phyloP scores from a whole-genome alignment of 352 stramenopile species.

The Phytopythium kandeliae region DNA sequence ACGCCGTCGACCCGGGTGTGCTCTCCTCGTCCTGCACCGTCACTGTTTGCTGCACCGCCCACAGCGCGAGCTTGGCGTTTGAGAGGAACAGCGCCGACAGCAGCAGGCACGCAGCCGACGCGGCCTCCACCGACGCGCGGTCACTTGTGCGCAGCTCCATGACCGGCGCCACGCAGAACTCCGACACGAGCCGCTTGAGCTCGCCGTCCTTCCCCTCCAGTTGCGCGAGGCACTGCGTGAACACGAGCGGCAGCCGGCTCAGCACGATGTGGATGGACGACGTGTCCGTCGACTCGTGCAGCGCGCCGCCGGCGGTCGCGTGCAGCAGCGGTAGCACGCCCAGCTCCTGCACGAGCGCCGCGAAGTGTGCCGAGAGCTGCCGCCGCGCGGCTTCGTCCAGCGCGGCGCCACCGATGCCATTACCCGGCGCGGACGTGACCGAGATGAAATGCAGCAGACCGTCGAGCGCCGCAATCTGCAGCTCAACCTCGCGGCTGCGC shows the following conservation, averaged over 20 bases:
- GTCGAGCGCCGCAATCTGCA: slow-evolving; percentile 72
- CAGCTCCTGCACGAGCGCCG: slow-evolving; percentile 59
- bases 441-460: slow-evolving; percentile 73
- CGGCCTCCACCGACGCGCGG: slow-evolving; percentile 40
- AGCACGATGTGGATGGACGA: slow-evolving; percentile 43
- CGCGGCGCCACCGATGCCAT: slow-evolving; percentile 15
- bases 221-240: slow-evolving; percentile 78
- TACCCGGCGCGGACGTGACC: slow-evolving; percentile 19
- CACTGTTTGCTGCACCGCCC: slow-evolving; percentile 64
- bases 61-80: slow-evolving; percentile 78
- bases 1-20: slow-evolving; percentile 35
- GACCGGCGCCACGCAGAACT: slow-evolving; percentile 69
- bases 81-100: slow-evolving; percentile 75
- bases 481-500: slow-evolving; percentile 46
- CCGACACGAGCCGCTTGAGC: slow-evolving; percentile 58
- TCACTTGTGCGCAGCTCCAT: slow-evolving; percentile 34
- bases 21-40: background rate
- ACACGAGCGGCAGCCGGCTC: slow-evolving; percentile 71
- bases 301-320: slow-evolving; percentile 37
- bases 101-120: slow-evolving; percentile 57
- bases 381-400: background rate
- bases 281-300: slow-evolving; percentile 23
- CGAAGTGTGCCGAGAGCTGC: slow-evolving; percentile 21
- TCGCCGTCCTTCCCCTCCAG: slow-evolving; percentile 60
- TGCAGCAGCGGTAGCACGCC: slow-evolving; percentile 76